These are phyloP conservation scores for Dioszegia aurantiaca DNA, from an alignment of 768 basidiomycete species.

Conservation along the genomic window DNA sequence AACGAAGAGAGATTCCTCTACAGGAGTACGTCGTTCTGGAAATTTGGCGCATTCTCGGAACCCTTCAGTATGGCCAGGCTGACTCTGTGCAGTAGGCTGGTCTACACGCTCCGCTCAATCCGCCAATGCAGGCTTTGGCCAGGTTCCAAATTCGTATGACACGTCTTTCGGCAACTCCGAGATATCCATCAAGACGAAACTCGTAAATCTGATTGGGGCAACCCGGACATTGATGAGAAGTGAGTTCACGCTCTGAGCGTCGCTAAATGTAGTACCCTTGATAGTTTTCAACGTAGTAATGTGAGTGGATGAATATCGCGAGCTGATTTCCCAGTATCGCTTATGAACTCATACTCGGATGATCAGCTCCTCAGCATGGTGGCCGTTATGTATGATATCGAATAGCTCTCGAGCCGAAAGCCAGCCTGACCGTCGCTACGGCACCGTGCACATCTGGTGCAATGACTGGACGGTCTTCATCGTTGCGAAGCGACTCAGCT, in stretches of 20 bases:
- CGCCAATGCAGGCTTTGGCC: slow-evolving; percentile 47
- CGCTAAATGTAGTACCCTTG: slow-evolving; percentile 70
- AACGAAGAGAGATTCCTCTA: slow-evolving; percentile 96
- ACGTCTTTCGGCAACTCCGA: slow-evolving; percentile 12
- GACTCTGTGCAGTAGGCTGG: slow-evolving; percentile 95
- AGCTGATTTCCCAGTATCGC: slow-evolving; percentile 57
- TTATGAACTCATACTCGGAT: slow-evolving; percentile 74
- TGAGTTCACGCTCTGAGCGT: slow-evolving; percentile 56
- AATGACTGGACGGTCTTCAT: no score
- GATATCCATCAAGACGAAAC: slow-evolving; percentile 69
- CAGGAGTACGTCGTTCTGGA: slow-evolving; percentile 62
- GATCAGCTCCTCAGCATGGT: background rate
- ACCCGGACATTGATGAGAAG: slow-evolving; percentile 96
- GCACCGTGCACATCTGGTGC: no score
- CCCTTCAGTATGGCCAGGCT: no score
- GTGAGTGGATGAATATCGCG: slow-evolving; percentile 27
- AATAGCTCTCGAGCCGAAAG: no score
- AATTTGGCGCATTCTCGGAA: no score
- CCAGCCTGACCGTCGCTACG: no score
- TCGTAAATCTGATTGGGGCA: slow-evolving; percentile 89
- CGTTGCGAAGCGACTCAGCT: no score
- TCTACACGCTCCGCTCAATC: slow-evolving; percentile 53
- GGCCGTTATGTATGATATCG: background rate
- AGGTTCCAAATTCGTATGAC: slow-evolving; percentile 34
- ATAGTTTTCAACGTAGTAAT: slow-evolving; percentile 83